These are phyloP conservation scores for Diaporthe eres DNA, from an alignment of 2,329 filamentous ascomycete genomes.

Conservation along the genomic window DNA sequence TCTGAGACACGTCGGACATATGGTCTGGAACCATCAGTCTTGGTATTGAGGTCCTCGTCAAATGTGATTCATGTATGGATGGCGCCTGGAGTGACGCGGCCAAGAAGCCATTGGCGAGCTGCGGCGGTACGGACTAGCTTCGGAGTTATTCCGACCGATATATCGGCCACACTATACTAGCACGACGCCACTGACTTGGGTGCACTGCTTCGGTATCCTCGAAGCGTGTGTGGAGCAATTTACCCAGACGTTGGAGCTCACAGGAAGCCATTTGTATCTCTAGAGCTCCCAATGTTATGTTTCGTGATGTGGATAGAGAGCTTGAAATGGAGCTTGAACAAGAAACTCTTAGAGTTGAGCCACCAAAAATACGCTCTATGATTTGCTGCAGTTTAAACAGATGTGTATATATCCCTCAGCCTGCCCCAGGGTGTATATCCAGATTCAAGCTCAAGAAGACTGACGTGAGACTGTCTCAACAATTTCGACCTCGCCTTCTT, in stretches of 20 bases:
- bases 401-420: background rate
- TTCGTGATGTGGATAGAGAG: too few species aligned
- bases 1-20: background rate
- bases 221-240: background rate
- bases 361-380: background rate
- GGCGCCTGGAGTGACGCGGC: conserved; percentile 6
- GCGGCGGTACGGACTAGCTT: conserved; percentile 19
- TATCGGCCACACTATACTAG: conserved; percentile 17
- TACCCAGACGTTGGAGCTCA: background rate
- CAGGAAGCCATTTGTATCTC: background rate
- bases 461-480: conserved; percentile 23
- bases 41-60: background rate
- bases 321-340: background rate
- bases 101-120: conserved; percentile 16
- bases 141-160: conserved; percentile 17
- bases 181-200: conserved; percentile 8
- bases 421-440: too few species aligned
- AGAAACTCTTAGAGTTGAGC: background rate
- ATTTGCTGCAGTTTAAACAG: background rate
- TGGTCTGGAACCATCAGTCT: background rate
- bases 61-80: background rate
- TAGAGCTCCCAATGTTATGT: background rate
- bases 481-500: conserved; percentile 19
- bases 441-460: background rate
- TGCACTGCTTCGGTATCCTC: background rate